Evolutionary conservation across 306 rosid genomes (phyloP), one percentile per base, ranked within the genome.

Genomic region (Cicer yamashitae): DNA sequence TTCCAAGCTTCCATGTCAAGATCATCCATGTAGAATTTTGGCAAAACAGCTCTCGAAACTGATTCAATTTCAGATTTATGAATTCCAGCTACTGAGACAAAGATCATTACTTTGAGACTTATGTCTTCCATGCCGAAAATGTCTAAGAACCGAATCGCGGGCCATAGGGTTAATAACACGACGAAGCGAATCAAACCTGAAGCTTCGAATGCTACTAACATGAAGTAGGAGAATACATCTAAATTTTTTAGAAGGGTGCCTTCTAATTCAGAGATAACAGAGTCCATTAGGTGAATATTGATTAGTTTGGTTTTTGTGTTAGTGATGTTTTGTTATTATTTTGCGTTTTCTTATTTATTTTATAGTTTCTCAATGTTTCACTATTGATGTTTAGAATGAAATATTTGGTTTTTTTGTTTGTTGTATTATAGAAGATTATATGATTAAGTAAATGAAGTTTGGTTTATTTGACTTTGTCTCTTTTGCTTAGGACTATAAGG

Each of bases 141-240:
- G 14, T 76, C 75, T 6, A 92, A 70, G 4, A 90, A 20, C 20
- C 67, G 70, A 12, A 90, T 76, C 22, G 88, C 6, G 3, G 99
- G 99, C 96, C 97, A 92, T 11, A 82, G 48, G 7, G 80, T 7
- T 10, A 94, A 73, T 81, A 94, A 46, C 71, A 87, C 0, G 0
- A 84, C 82, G 54, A 94, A 94, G 6, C 99, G 91, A 67, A 94
- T 43, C 86, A 92, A 59, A 52, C 99, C 93, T 0, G 97, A 90
- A 0, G 96, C 89, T 71, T 94, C 99, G 14, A 92, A 94, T 10
- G 99, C 92, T 4, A 92, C 83, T 22, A 94, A 51, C 97, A 92
- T 89, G 87, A 90, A 92, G 87, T 90, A 94, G 7, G 96, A 85
- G 83, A 92, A 94, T 0, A 85, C 53, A 70, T 89, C 89, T 0